These are phyloP conservation scores for Escallonia rubra DNA, from an alignment of 129 eudicot genomes.

Conservation along the genomic window DNA sequence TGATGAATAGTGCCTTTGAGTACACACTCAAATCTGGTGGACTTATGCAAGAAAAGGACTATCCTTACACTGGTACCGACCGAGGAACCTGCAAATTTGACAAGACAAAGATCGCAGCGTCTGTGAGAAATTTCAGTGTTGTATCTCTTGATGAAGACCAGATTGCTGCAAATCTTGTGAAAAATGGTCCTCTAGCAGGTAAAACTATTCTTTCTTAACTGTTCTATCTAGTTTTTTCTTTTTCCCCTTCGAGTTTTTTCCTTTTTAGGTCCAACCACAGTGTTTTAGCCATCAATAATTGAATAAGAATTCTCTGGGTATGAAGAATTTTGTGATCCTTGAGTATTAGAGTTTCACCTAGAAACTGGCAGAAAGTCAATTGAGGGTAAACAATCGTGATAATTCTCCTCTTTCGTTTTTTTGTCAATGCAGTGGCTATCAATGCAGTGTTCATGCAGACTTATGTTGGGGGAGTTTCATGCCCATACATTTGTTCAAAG, in stretches of 20 bases:
- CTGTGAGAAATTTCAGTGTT: conserved; percentile 71
- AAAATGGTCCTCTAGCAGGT: conserved; percentile 91
- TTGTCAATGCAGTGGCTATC: conserved; percentile 64
- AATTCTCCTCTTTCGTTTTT: background rate
- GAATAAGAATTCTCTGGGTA: too few relatives aligned
- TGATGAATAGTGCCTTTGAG: conserved; percentile 82
- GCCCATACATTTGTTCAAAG: conserved; percentile 69
- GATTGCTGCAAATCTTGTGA: conserved; percentile 84
- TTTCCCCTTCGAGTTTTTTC: too few relatives aligned
- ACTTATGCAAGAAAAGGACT: conserved; percentile 71
- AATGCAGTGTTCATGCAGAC: conserved; percentile 81
- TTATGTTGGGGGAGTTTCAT: conserved; percentile 75
- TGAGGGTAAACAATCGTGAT: too few relatives aligned
- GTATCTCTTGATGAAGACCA: conserved; percentile 75
- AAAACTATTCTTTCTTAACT: background rate
- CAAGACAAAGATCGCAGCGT: conserved; percentile 64
- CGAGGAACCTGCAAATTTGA: conserved; percentile 69
- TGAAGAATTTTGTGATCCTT: too few relatives aligned
- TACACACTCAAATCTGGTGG: conserved; percentile 82
- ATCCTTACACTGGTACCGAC: conserved; percentile 71
- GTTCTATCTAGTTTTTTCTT: too few relatives aligned
- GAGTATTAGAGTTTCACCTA: too few relatives aligned
- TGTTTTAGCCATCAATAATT: too few relatives aligned
- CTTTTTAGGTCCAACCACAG: too few relatives aligned
- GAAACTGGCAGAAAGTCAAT: too few relatives aligned